Evolutionary conservation across 495 filamentous ascomycete genomes (phyloP), one percentile per base, ranked within the genome.

Genomic region (Evansstolkia leycettana): DNA sequence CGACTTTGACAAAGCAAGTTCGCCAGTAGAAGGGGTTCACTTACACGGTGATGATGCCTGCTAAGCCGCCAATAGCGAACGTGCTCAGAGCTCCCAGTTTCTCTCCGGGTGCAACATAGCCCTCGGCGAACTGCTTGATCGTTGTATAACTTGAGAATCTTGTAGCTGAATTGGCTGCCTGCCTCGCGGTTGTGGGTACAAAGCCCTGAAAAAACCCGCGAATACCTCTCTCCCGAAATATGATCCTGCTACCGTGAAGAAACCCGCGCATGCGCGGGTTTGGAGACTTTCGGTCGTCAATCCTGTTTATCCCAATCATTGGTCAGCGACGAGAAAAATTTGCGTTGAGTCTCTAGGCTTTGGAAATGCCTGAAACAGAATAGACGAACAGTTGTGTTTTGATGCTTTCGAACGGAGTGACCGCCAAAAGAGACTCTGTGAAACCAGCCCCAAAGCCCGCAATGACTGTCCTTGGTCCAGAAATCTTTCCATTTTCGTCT

Each of bases 381-480:
- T 23, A 24, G 14, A 52, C 69, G 28, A 45, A 85, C 79, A 95
- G 54, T 43, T 84, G 86, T 19, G 90, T 98, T 64, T 98, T 98
- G 55, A 98, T 95, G 54, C 83, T 90, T 62, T 98, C 90, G 46
- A 94, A 95, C 0, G 90, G 90, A 2, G 90, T 98, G 23, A 98
- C 90, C 6, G 90, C 90, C 1, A 98, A 58, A 17, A 96, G 58
- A 2, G 85, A 93, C 60, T 98, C 90, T 0, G 86, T 96, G 41
- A 90, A 80, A 12, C 90, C 90, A 16, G 90, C 90, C 36, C 89
- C 85, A 55, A 98, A 93, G 5, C 90, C 90, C 24, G 88, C 87
- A 39, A 96, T 71, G 7, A 96, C 90, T 7, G 86, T 96, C 40
- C 75, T 70, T 2, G 88, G 88, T 1, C 90, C 88, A 2, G 85